These are phyloP conservation scores for Botrytis paeoniae DNA, from an alignment of 2,329 filamentous ascomycete genomes.

Conservation along the genomic window DNA sequence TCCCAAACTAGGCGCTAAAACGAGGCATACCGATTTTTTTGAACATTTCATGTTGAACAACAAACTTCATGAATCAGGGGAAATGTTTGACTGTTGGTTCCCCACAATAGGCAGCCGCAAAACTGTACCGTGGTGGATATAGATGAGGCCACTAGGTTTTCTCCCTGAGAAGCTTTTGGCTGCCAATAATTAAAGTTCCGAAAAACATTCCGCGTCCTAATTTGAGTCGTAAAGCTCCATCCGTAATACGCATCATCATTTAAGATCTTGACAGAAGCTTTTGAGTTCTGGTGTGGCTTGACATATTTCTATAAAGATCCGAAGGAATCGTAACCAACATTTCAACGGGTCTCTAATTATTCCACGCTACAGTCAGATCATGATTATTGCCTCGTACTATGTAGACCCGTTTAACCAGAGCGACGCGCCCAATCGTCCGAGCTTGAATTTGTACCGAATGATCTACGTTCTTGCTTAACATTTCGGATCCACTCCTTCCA, in stretches of 20 bases:
- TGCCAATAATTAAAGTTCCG: neutral
- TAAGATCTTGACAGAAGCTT: neutral
- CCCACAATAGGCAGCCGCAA: slow-evolving; percentile 9
- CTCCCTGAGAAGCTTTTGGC: neutral
- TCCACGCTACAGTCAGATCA: neutral
- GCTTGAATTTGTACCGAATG: slow-evolving; percentile 10
- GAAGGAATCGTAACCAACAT: neutral
- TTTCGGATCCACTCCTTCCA: slow-evolving; percentile 3
- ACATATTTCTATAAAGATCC: neutral
- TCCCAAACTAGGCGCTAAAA: neutral
- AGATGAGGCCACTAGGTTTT: neutral
- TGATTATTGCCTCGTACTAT: slow-evolving; percentile 1
- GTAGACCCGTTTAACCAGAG: neutral
- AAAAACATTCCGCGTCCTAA: neutral
- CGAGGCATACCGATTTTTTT: neutral
- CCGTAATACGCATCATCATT: neutral
- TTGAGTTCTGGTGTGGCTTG: neutral
- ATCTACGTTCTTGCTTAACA: neutral
- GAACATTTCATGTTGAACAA: neutral
- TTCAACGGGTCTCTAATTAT: neutral
- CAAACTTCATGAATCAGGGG: slow-evolving; percentile 42
- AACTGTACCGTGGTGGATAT: neutral
- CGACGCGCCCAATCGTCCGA: slow-evolving; percentile 1
- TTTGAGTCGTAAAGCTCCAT: neutral
- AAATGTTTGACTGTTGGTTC: neutral